Evolutionary conservation across 2,329 filamentous ascomycete species (phyloP).

Genomic region (Penicillium nordicum): DNA sequence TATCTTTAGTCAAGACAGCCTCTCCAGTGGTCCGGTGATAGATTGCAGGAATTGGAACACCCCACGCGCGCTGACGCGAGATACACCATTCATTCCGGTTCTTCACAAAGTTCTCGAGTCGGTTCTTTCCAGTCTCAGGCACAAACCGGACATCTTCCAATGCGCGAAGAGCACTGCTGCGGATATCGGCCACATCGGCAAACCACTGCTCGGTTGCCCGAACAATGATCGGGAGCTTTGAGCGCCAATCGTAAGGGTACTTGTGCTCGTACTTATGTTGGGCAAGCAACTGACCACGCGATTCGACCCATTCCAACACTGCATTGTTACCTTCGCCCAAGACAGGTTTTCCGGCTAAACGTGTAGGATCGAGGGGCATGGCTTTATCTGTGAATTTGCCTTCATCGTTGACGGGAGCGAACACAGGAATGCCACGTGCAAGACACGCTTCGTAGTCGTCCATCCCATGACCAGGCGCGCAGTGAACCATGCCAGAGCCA

Average conservation of each 20-base stretch:
- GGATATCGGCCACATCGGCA: constrained; percentile 82
- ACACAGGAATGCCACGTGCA: constrained; percentile 65
- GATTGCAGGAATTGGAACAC: constrained; percentile 89
- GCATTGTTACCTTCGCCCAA: constrained; percentile 65
- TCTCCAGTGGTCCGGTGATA: constrained; percentile 67
- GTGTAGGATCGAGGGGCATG: constrained; percentile 64
- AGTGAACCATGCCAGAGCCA: constrained; percentile 92
- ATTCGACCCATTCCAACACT: constrained; percentile 66
- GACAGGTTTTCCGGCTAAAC: constrained; percentile 69
- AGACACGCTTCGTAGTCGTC: constrained; percentile 88
- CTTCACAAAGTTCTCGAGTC: constrained; percentile 80
- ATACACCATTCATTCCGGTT: constrained; percentile 97
- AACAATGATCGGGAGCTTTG: constrained; percentile 86
- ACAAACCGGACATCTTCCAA: constrained; percentile 73
- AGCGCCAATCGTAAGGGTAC: constrained; percentile 97
- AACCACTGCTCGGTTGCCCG: constrained; percentile 98
- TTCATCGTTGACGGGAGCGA: constrained; percentile 77
- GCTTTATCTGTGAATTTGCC: constrained; percentile 79
- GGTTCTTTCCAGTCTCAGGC: constrained; percentile 67
- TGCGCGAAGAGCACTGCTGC: constrained; percentile 66
- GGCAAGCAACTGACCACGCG: constrained; percentile 60
- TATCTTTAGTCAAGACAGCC: constrained; percentile 74
- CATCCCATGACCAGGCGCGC: constrained; percentile 92
- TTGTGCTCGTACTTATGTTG: constrained; percentile 77
- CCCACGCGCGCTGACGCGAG: constrained; percentile 92